Evolutionary conservation across 1,284 basidiomycete species (phyloP), one percentile per base, ranked within the genome.

Genomic region (Sphaerobolus stellatus): DNA sequence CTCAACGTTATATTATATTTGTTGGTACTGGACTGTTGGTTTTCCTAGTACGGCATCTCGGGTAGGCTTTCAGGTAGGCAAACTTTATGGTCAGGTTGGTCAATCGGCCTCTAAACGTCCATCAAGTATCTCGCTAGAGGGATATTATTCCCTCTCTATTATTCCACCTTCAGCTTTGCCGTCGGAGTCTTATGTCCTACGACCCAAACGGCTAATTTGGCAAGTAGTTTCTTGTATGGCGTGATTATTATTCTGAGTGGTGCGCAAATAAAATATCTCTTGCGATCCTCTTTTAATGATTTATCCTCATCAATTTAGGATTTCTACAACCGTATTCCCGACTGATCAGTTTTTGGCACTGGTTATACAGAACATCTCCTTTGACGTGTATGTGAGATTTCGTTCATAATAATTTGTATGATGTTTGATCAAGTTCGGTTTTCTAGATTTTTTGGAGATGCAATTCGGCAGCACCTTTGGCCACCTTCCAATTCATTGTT

Each of bases 311-410:
- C n/a, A n/a, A n/a, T n/a, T n/a, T 52, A 51, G 85, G 84, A 60
- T 81, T 85, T 25, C 59, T 86, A 47, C 84, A 87, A 65, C 84
- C 85, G 0, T 86, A 74, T 70, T 63, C 74, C 4, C 67, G 76
- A 13, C 79, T 92, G 5, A 85, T 83, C 5, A 64, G 65, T 13
- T 92, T 88, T 85, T 92, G 89, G 90, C 74, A 74, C 59, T 92
- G 90, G 86, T 89, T 92, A 85, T 90, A 92, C 70, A 79, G 78
- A 47, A 68, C 89, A 5, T 88, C 87, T 2, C 90, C 90, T 0
- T 92, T 84, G 70, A 89, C 86, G 6, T 87, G 40, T 44, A 24
- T 14, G 40, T 52, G n/a, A 30, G 30, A 18, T 24, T 33, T n/a
- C 16, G 29, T 86, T 62, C 71, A 86, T 40, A 76, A 83, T 46